Percentiles rank a stretch among this genome's conserved stretches.
Conservation (phyloP, 2,329 filamentous ascomycete genomes). For the Penicillium corylophilum region DNA sequence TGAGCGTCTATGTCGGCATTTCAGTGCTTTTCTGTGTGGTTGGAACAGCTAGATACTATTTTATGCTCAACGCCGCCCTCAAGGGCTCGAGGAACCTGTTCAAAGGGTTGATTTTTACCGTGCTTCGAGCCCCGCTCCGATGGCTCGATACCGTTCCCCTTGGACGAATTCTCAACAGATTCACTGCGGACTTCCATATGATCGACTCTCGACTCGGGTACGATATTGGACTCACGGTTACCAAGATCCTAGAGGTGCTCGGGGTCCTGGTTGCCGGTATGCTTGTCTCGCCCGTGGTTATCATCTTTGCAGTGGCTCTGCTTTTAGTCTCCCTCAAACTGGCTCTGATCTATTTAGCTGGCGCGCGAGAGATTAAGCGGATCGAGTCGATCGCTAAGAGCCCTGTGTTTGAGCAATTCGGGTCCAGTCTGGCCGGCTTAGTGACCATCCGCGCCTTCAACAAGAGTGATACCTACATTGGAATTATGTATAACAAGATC, state of each 20-base stretch:
- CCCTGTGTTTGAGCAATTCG: constrained; percentile 76
- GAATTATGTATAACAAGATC: constrained; percentile 43
- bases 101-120: constrained; percentile 62
- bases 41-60: constrained; percentile 61
- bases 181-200: constrained; percentile 72
- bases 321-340: neutral
- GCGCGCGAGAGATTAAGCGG: constrained; percentile 55
- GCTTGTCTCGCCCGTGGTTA: neutral
- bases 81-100: constrained; percentile 69
- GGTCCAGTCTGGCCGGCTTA: constrained; percentile 67
- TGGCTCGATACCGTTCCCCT: constrained; percentile 78
- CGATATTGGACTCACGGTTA: constrained; percentile 60
- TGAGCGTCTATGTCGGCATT: constrained; percentile 64
- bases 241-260: constrained; percentile 60
- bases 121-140: constrained; percentile 68
- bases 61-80: constrained; percentile 64
- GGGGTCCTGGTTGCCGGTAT: constrained; percentile 66
- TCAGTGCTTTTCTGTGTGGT: constrained; percentile 57
- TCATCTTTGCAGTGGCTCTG: neutral
- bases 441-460: constrained; percentile 71
- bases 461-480: constrained; percentile 66
- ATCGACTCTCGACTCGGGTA: constrained; percentile 66
- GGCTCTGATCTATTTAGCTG: neutral
- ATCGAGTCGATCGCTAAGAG: constrained; percentile 73
- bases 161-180: constrained; percentile 72